A percentile compares a stretch with the other conserved stretches of the same genome.
Conservation (phyloP, 2,329 filamentous ascomycete genomes). For the Fusarium begoniae region DNA sequence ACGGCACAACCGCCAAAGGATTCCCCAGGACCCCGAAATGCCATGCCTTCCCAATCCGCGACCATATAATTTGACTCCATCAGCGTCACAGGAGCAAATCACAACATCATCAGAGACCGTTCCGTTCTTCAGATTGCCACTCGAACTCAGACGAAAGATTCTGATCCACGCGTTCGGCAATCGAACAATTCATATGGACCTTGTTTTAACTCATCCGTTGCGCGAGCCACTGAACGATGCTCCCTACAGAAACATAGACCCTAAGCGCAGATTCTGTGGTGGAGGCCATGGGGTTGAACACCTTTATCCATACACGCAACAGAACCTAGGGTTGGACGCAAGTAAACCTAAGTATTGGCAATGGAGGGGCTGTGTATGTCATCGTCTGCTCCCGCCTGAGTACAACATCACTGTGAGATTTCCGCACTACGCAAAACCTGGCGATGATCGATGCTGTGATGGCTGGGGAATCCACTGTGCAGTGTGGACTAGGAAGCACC, state of each 20-base stretch:
- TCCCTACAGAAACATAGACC: too few species aligned
- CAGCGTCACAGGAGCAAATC: background rate
- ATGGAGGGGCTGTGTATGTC: conserved; percentile 13
- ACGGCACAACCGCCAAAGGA: fast-evolving
- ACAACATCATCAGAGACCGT: fast-evolving
- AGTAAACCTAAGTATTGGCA: background rate
- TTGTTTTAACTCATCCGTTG: background rate
- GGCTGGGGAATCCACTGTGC: too few species aligned
- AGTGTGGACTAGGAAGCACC: too few species aligned
- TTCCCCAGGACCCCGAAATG: background rate
- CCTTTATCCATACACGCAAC: fast-evolving
- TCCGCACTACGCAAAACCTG: background rate
- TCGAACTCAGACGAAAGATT: background rate
- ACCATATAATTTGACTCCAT: background rate
- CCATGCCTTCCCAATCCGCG: background rate
- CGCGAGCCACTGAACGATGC: fast-evolving
- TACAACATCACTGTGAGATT: background rate
- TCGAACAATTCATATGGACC: background rate
- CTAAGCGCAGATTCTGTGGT: too few species aligned
- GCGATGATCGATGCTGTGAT: background rate
- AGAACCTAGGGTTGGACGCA: background rate
- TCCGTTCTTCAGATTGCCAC: background rate
- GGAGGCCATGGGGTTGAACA: too few species aligned
- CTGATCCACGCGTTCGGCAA: background rate
- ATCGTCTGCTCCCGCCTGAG: background rate